A percentile compares a stretch with the other conserved stretches of the same genome.
phyloP scores from a whole-genome alignment of 2,329 filamentous ascomycete genomes.

The Colletotrichum incanum region DNA sequence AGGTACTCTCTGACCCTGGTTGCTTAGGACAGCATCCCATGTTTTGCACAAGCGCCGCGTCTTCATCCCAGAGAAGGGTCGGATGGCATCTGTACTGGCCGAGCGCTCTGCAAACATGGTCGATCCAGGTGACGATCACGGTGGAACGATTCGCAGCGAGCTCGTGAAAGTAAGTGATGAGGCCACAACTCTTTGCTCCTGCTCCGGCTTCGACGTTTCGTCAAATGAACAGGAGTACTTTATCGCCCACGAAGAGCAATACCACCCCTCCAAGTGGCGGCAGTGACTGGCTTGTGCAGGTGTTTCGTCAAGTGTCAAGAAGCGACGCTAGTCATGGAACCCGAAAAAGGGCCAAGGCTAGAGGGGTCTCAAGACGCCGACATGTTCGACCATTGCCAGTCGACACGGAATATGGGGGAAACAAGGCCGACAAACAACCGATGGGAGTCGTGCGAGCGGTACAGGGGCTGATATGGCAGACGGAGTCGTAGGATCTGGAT shows the following conservation, averaged over 20 bases:
- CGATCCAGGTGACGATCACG: neutral
- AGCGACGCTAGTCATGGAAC: slow-evolving; percentile 9
- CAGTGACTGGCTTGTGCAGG: slow-evolving; percentile 16
- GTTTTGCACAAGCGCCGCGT: slow-evolving; percentile 12
- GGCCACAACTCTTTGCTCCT: neutral
- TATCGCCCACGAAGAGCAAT: neutral
- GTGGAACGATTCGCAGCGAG: neutral
- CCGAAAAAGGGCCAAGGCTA: slow-evolving; percentile 18
- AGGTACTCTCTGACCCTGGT: slow-evolving; percentile 18
- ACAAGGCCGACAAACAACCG: slow-evolving; percentile 20
- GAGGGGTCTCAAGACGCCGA: slow-evolving; percentile 31
- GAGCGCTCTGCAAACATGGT: slow-evolving; percentile 20
- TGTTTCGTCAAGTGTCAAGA: slow-evolving; percentile 29
- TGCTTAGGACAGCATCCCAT: slow-evolving; percentile 22
- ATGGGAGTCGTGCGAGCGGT: neutral
- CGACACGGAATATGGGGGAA: slow-evolving; percentile 23
- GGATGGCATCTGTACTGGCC: slow-evolving; percentile 36
- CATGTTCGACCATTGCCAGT: slow-evolving; percentile 28
- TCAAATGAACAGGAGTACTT: neutral
- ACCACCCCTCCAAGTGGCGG: slow-evolving; percentile 20
- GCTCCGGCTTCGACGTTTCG: neutral
- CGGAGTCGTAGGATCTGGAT: neutral
- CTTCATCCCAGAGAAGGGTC: neutral
- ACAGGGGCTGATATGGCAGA: slow-evolving; percentile 7
- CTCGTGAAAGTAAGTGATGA: neutral